Evolutionary conservation across 208 protist genomes (phyloP).

Genomic region (Kentomonas sorsogonicus): DNA sequence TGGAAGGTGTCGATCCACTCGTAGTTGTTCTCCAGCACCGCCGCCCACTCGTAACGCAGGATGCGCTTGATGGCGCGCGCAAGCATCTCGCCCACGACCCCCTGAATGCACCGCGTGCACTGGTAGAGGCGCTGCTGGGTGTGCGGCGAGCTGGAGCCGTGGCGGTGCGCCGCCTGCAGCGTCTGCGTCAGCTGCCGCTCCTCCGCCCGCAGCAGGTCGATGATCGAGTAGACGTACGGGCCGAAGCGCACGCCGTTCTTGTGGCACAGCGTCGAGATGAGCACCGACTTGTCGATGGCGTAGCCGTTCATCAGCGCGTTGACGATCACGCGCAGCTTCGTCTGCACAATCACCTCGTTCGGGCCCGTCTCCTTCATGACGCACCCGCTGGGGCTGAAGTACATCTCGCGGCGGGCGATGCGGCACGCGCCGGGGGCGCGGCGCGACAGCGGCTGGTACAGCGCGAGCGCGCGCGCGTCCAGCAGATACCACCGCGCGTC

Average conservation of each 20-base stretch:
- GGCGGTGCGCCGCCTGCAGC: conserved; percentile 24
- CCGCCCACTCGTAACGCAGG: conserved; percentile 30
- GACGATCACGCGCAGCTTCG: conserved; percentile 38
- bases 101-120: conserved; percentile 35
- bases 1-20: conserved; percentile 29
- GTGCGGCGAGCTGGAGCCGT: conserved; percentile 28
- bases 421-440: conserved; percentile 18
- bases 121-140: conserved; percentile 30
- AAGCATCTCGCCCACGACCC: conserved; percentile 34
- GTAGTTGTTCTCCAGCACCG: conserved; percentile 17
- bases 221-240: conserved; percentile 38
- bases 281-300: conserved; percentile 19
- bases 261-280: conserved; percentile 41
- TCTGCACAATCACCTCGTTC: conserved; percentile 42
- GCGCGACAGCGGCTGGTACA: conserved; percentile 31
- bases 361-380: conserved; percentile 22
- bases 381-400: conserved; percentile 20
- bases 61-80: conserved; percentile 37
- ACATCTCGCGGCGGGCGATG: conserved; percentile 38
- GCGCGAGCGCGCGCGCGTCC: conserved; percentile 31
- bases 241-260: conserved; percentile 41
- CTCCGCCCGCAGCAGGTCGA: conserved; percentile 34
- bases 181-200: conserved; percentile 25
- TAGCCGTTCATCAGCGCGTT: conserved; percentile 32
- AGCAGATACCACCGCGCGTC: conserved; percentile 55